Evolutionary conservation across 2,329 filamentous ascomycete species (phyloP), one percentile per base, ranked within the genome.

Genomic region (Penicillium italicum): DNA sequence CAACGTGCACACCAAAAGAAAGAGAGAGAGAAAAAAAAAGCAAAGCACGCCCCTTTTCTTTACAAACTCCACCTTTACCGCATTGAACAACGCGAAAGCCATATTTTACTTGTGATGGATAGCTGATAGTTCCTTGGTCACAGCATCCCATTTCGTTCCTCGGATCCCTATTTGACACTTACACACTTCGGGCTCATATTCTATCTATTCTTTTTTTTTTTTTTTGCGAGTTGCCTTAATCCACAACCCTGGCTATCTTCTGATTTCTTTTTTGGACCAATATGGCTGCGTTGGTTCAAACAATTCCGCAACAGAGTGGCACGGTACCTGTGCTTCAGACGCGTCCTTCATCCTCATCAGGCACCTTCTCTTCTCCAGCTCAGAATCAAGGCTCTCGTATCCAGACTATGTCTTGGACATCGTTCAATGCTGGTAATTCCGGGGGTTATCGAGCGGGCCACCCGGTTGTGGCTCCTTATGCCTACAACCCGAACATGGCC

Each of bases 221-320:
- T 41, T 14, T 30, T 43, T 45, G 48, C 48, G 40, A 58, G 59
- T 57, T 49, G 34, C 20, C 20, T 43, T 20, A 43, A 53, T 59
- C 64, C 59, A 60, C 59, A 53, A 62, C 62, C 57, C 60, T 54
- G 57, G 55, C 61, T 50, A 50, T 47, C 52, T 64, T 58, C 61
- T 58, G 54, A 56, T 54, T 47, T 20, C 14, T 22, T 49, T 57
- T 58, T 58, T 50, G 58, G 66, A 56, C 70, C 80, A 87, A 72
- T 74, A 93, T 94, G 90, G 89, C 89, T 80, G 88, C 89, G 75
- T 81, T 93, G 80, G 87, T 92, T 70, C 90, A 93, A 78, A 85
- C 87, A 59, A 89, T 89, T 72, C 84, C 89, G 68, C 87, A 90
- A 77, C 87, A 90, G 76, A 85, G 86, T 69, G 81, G 82, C 74